Evolutionary conservation across 805 yeast species (phyloP).

Genomic region (Ogataea neopini): DNA sequence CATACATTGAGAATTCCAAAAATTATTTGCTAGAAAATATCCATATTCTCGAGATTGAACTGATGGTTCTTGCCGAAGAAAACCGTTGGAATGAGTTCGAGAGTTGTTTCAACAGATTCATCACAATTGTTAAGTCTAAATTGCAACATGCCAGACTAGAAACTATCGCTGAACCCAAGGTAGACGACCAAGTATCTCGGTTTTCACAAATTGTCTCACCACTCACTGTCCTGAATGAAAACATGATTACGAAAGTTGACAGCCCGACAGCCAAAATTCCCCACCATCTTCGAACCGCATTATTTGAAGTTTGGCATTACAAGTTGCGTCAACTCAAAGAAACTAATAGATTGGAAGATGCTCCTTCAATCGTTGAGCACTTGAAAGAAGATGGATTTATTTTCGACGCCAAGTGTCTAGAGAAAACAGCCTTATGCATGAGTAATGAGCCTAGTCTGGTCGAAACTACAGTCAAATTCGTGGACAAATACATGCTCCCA

Average conservation of each 20-base stretch:
- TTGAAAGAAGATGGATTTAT: conserved; percentile 28
- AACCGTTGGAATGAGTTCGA: conserved; percentile 36
- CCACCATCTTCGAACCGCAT: conserved; percentile 28
- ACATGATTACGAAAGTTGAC: conserved; percentile 4
- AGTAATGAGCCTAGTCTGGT: conserved; percentile 22
- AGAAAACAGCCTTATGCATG: conserved; percentile 30
- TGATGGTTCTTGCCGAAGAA: conserved; percentile 33
- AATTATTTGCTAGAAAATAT: conserved; percentile 29
- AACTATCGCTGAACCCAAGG: conserved; percentile 2
- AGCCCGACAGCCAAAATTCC: conserved; percentile 21
- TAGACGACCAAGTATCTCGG: conserved; percentile 7
- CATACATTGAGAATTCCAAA: conserved; percentile 27
- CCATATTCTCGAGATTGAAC: conserved; percentile 30
- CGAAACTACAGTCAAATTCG: conserved; percentile 26
- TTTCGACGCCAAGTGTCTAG: conserved; percentile 29
- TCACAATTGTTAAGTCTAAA: conserved; percentile 18
- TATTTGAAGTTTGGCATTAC: conserved; percentile 32
- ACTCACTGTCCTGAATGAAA: conserved; percentile 19
- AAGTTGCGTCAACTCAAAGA: conserved; percentile 31
- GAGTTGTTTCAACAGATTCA: conserved; percentile 28
- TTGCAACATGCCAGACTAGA: conserved; percentile 20
- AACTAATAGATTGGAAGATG: conserved; percentile 22
- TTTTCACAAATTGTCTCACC: conserved; percentile 7
- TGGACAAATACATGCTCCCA: conserved; percentile 32
- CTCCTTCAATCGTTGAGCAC: conserved; percentile 19